A percentile compares a stretch with the other conserved stretches of the same genome.
Conservation (phyloP, 768 basidiomycete genomes). For the Pulveroboletus ravenelii region DNA sequence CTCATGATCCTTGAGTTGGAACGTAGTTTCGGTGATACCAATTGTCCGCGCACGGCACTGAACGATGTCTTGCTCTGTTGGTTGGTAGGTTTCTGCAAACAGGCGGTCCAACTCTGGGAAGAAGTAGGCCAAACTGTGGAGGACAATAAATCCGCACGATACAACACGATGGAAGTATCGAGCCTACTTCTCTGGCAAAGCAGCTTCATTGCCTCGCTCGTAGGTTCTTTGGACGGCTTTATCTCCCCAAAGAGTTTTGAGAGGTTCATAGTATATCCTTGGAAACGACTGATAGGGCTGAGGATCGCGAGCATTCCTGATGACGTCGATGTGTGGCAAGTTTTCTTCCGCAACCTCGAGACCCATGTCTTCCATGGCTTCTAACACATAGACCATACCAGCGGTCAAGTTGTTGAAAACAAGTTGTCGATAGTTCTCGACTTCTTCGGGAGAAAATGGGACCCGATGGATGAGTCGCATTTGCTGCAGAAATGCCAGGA, state of each 20-base stretch:
- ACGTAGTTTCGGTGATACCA: slow-evolving; percentile 86
- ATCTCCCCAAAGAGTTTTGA: slow-evolving; percentile 75
- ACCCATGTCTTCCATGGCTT: slow-evolving; percentile 87
- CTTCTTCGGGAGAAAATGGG: slow-evolving; percentile 76
- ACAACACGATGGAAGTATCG: not conserved
- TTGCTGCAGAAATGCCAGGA: slow-evolving; percentile 50
- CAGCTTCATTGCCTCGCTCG: slow-evolving; percentile 82
- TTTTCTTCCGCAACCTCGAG: slow-evolving; percentile 67
- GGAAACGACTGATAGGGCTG: slow-evolving; percentile 82
- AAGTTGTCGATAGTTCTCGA: slow-evolving; percentile 86
- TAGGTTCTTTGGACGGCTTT: slow-evolving; percentile 70
- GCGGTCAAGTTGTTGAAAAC: slow-evolving; percentile 89
- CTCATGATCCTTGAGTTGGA: slow-evolving; percentile 71
- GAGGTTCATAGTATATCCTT: slow-evolving; percentile 54
- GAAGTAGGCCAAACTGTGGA: slow-evolving; percentile 63
- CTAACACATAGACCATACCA: slow-evolving; percentile 77
- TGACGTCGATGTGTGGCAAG: slow-evolving; percentile 49
- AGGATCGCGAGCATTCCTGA: slow-evolving; percentile 68
- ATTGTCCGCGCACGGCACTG: slow-evolving; percentile 83
- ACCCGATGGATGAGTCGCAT: slow-evolving; percentile 93
- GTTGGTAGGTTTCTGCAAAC: slow-evolving; percentile 67
- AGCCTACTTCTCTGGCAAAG: slow-evolving; percentile 82
- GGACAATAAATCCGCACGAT: not conserved
- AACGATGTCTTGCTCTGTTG: slow-evolving; percentile 85
- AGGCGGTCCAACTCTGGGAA: slow-evolving; percentile 75